Evolutionary conservation across 768 basidiomycete species (phyloP), one percentile per base, ranked within the genome.

Genomic region (Suillus fuscotomentosus): DNA sequence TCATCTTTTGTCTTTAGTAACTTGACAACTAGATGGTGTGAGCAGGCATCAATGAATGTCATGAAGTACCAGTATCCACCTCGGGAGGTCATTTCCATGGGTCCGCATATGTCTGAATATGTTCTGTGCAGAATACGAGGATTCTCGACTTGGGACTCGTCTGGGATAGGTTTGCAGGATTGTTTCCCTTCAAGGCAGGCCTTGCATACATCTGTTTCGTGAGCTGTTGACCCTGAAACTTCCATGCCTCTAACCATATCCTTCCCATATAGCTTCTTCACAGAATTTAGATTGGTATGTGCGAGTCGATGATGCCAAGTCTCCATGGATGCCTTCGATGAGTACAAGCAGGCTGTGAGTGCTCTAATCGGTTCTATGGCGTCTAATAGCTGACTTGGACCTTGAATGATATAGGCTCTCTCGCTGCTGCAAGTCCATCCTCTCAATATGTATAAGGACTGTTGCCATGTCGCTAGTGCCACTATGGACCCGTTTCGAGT

Each of bases 141-240:
- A 39, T 36, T 63, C 24, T 62, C 14, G 15, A 63, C 31, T 3
- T 10, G 55, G 4, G 68, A 66, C 34, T 60, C 6, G 14, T 68
- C 63, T 1, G 62, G 66, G 39, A 71, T 68, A 1, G 61, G 43
- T 14, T 61, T 38, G 5, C 65, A 60, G 0, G 68, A 27, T 48
- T 74, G 71, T 60, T 75, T 76, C 14, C 72, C 72, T 42, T 68
- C 39, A 9, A 72, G 64, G 60, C 73, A 72, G 8, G 67, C 43
- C 36, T 45, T 61, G 53, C 74, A 75, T 9, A 45, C 14, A 39
- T 13, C 38, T 39, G 38, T 13, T 39, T 39, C 38, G 0, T 39
- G 38, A 39, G 38, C 11, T 3, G 10, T 11, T 39, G 10, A 1
- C 11, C 11, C 3, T 4, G 11, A 39, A 39, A 39, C 38, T 39